Conservation (phyloP, 768 basidiomycete species). For the Lactarius sp. region DNA sequence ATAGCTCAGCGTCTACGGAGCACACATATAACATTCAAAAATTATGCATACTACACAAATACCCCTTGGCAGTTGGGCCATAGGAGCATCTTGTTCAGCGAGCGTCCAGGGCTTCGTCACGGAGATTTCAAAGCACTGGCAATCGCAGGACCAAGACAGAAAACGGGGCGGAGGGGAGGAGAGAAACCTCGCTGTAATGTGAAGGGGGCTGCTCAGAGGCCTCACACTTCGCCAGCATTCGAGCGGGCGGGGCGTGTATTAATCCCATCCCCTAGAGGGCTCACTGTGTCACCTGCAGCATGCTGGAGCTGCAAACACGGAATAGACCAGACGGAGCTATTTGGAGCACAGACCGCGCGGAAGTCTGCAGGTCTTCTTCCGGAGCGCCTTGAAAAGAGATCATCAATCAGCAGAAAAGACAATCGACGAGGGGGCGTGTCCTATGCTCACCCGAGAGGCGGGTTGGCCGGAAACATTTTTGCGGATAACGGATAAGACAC, state of each 20-base stretch:
- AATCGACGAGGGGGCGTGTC: slow-evolving; percentile 10
- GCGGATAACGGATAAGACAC: slow-evolving; percentile 2
- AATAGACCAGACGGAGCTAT: neutral
- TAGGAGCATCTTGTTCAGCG: neutral
- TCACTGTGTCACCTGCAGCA: neutral
- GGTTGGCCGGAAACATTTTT: neutral
- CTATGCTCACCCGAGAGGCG: neutral
- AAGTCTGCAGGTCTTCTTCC: slow-evolving; percentile 9
- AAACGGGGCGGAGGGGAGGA: slow-evolving; percentile 14
- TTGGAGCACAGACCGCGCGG: slow-evolving; percentile 10
- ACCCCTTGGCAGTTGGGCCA: neutral
- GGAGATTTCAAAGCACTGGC: neutral
- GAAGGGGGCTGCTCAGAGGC: neutral
- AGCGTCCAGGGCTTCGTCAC: neutral
- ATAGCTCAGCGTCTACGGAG: too few relatives aligned
- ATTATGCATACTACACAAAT: neutral
- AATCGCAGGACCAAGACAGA: neutral
- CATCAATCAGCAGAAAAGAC: neutral
- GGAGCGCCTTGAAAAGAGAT: neutral
- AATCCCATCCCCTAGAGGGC: too few relatives aligned
- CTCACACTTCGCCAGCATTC: neutral
- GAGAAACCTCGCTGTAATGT: neutral
- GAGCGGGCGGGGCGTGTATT: neutral
- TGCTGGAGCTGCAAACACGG: neutral
- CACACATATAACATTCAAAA: neutral